Percentiles rank a stretch among this genome's conserved stretches.
These are phyloP conservation scores for Penicillium frequentans DNA, from an alignment of 2,329 filamentous ascomycete species.

Conservation along the genomic window DNA sequence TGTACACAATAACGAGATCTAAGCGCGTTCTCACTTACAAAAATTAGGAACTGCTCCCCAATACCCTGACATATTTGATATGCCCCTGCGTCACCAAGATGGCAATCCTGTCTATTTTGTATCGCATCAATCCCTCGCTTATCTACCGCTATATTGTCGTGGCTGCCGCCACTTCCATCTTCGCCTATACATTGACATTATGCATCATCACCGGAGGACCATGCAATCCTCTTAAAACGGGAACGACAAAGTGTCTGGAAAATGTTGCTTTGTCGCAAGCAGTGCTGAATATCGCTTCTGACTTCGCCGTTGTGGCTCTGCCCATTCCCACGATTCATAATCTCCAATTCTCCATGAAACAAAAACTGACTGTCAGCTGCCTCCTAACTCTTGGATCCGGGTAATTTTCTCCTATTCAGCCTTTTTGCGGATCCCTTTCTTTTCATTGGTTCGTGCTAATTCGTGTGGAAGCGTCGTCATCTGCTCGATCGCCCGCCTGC, in stretches of 20 bases:
- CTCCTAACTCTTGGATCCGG: slow-evolving; percentile 3
- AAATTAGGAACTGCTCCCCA: slow-evolving; percentile 2
- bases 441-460: neutral
- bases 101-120: slow-evolving; percentile 13
- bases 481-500: slow-evolving; percentile 15
- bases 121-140: slow-evolving; percentile 10
- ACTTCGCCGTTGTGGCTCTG: slow-evolving; percentile 6
- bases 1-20: neutral
- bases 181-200: slow-evolving; percentile 7
- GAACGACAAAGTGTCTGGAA: slow-evolving; percentile 4
- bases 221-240: slow-evolving; percentile 13
- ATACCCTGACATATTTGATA: slow-evolving; percentile 11
- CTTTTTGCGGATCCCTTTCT: neutral
- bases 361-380: slow-evolving; percentile 9
- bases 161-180: neutral
- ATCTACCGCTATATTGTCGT: slow-evolving; percentile 4
- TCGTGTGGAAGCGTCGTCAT: slow-evolving; percentile 4
- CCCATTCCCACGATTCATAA: slow-evolving; percentile 4
- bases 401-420: neutral
- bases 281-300: slow-evolving; percentile 10
- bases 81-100: slow-evolving; percentile 11
- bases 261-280: slow-evolving; percentile 11
- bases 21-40: neutral
- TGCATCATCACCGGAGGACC: slow-evolving; percentile 14
- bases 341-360: slow-evolving; percentile 11